Base-by-base conservation (phyloP, 192 early-diverging fungal genomes). In the Haplosporangium gracile region DNA sequence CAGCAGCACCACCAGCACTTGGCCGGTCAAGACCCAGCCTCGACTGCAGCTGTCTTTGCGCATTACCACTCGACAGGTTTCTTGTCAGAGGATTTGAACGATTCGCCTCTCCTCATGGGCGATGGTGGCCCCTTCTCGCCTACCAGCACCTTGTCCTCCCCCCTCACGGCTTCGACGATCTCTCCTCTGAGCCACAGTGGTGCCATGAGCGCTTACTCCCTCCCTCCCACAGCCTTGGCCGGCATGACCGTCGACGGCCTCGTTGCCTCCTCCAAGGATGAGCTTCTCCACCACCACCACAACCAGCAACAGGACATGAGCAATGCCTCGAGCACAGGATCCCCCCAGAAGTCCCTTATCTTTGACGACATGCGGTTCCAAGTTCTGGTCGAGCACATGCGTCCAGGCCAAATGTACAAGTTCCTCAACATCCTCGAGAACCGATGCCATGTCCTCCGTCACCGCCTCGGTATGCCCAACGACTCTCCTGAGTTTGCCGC, bases 391-490 rank as follows among this genome's bases (percentile, higher is more conserved):
- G 85, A 84, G 55, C 80, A 88, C 47, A 91, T 93, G 90, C 88
- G 84, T 4, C 82, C 83, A 36, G 82, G 79, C 13, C 91, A 93
- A 79, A 89, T 93, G 88, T 76, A 88, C 72, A 83, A 78, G 24
- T 90, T 90, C 49, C 65, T 93, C 29, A 82, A 81, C 55, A 88
- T 93, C 77, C 91, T 93, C 18, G 91, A 93, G 84, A 88, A 88
- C 73, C 84, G 92, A 60, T 93, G 92, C 75, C 89, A 89, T 47
- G 90, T 93, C 42, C 47, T 93, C 42, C 84, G 84, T 51, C 55
- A 86, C 32, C 84, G 84, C 6, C 72, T 86, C 1, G 72, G 79
- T 0, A 86, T 86, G 75, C 69, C 78, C 55, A 60, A 40, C 43
- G 29, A 49, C 69, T 39, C 39, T 18, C 3, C 55, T 0, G 49